Percentiles rank a stretch among this genome's conserved stretches.
Conservation (phyloP, 805 yeast genomes). For the Teunomyces funiuensis region DNA sequence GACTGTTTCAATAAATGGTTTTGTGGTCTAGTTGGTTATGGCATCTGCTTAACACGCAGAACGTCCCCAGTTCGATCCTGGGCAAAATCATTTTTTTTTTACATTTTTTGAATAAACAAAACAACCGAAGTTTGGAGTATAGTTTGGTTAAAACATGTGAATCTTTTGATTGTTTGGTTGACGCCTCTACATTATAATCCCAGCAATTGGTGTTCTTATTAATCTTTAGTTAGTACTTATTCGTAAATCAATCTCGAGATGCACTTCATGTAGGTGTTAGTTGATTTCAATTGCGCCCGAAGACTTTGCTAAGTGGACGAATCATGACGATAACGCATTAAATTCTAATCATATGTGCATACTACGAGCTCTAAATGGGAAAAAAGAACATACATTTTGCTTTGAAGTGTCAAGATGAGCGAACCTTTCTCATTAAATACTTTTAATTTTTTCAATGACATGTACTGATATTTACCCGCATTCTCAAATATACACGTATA, state of each 20-base stretch:
- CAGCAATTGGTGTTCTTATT: too few species aligned
- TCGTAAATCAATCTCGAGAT: neutral
- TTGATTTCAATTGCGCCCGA: slow-evolving; percentile 42
- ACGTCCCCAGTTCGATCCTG: slow-evolving; percentile 99
- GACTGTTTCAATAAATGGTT: slow-evolving; percentile 51
- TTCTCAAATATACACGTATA: neutral
- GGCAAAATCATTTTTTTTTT: slow-evolving; percentile 75
- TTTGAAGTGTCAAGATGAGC: neutral
- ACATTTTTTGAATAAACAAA: neutral
- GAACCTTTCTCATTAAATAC: neutral
- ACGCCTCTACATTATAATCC: neutral
- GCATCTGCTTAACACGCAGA: slow-evolving; percentile 99
- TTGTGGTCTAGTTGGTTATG: slow-evolving; percentile 99
- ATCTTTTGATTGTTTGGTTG: neutral
- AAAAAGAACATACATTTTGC: slow-evolving; percentile 4
- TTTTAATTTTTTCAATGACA: neutral
- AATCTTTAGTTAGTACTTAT: neutral
- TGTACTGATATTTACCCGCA: neutral
- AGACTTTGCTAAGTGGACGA: slow-evolving; percentile 35
- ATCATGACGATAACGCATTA: slow-evolving; percentile 53
- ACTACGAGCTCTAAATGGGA: neutral
- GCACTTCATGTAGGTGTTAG: slow-evolving; percentile 45
- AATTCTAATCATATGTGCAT: slow-evolving; percentile 24
- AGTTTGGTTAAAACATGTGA: neutral
- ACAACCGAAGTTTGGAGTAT: neutral